phyloP scores from a whole-genome alignment of 768 basidiomycete species.

The Xerocomellus amylosporus region DNA sequence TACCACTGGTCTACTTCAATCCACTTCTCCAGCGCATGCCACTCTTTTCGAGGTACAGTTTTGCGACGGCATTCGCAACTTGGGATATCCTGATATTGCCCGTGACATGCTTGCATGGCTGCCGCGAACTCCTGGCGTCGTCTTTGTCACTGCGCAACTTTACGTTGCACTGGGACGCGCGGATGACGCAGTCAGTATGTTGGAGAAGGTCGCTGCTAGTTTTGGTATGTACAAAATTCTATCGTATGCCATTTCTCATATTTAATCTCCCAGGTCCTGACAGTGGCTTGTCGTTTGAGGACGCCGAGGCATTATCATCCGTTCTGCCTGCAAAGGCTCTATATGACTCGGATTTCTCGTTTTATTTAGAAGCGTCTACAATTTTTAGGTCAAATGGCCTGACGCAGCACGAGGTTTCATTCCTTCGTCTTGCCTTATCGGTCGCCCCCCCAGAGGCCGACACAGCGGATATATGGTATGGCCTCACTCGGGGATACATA shows the following conservation, averaged over 20 bases:
- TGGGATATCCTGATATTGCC: constrained; percentile 61
- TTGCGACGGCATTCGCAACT: constrained; percentile 62
- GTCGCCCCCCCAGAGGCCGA: constrained; percentile 52
- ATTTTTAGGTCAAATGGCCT: constrained; percentile 63
- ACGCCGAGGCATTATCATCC: constrained; percentile 56
- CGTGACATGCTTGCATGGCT: constrained; percentile 72
- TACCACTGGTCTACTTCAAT: constrained; percentile 61
- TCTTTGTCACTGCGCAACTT: constrained; percentile 69
- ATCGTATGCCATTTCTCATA: background rate
- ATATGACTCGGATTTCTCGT: constrained; percentile 62
- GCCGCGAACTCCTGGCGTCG: constrained; percentile 71
- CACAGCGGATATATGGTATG: constrained; percentile 73
- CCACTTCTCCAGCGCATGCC: constrained; percentile 63
- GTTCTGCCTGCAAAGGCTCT: constrained; percentile 59
- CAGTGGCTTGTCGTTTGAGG: constrained; percentile 53
- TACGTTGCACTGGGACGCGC: constrained; percentile 62
- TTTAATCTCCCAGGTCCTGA: constrained; percentile 40
- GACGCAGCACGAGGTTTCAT: constrained; percentile 63
- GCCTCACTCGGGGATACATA: constrained; percentile 70
- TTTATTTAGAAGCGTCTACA: constrained; percentile 74
- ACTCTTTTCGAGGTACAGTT: constrained; percentile 68
- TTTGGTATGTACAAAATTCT: constrained; percentile 56
- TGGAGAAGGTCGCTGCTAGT: constrained; percentile 72
- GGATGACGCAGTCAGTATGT: constrained; percentile 67
- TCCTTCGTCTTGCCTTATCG: constrained; percentile 80